phyloP scores from a whole-genome alignment of 1,284 basidiomycete genomes.

The Acaromyces ingoldii region DNA sequence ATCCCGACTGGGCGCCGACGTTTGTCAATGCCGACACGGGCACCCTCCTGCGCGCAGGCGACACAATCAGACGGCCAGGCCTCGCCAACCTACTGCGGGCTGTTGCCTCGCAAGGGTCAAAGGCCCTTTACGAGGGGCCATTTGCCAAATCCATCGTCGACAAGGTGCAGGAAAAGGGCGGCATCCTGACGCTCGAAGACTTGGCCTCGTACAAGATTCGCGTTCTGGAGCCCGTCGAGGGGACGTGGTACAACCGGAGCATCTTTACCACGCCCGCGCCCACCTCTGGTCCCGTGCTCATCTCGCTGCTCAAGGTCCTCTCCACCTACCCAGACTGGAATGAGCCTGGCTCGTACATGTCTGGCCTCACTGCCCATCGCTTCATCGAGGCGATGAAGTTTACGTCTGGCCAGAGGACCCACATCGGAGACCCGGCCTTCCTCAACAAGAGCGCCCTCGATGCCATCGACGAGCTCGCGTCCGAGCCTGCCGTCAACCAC shows the following conservation, averaged over 20 bases:
- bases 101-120: slow-evolving; percentile 32
- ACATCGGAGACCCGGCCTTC: slow-evolving; percentile 71
- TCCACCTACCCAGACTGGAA: slow-evolving; percentile 57
- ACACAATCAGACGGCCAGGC: slow-evolving; percentile 24
- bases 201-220: slow-evolving; percentile 64
- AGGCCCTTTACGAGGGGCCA: slow-evolving; percentile 58
- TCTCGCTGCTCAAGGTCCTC: slow-evolving; percentile 74
- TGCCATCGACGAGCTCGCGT: slow-evolving; percentile 62
- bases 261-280: slow-evolving; percentile 80
- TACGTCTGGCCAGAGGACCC: slow-evolving; percentile 63
- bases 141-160: slow-evolving; percentile 69
- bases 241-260: slow-evolving; percentile 69
- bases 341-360: background rate
- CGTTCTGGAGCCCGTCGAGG: slow-evolving; percentile 64
- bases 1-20: slow-evolving; percentile 65
- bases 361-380: slow-evolving; percentile 56
- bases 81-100: slow-evolving; percentile 35
- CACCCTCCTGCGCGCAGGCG: slow-evolving; percentile 23
- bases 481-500: slow-evolving; percentile 64
- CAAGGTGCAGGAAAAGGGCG: slow-evolving; percentile 65
- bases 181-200: slow-evolving; percentile 70
- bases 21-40: slow-evolving; percentile 14
- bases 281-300: slow-evolving; percentile 70
- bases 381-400: slow-evolving; percentile 73
- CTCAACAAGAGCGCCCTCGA: slow-evolving; percentile 58